These are phyloP conservation scores for Mucor velutinosus DNA, from an alignment of 371 early-diverging fungal genomes.

Conservation along the genomic window DNA sequence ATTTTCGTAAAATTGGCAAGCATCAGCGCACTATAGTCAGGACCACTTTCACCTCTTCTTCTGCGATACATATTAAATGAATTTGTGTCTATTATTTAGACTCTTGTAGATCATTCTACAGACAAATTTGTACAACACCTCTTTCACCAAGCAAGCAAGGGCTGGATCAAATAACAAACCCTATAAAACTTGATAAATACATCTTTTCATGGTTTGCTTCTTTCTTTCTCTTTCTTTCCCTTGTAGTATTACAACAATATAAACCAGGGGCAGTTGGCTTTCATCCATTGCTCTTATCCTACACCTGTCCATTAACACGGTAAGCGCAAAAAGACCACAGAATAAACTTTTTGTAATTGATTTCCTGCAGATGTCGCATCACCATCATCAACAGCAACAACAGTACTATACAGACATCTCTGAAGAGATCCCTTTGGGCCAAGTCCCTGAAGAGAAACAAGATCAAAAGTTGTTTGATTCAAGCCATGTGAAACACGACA, in stretches of 20 bases:
- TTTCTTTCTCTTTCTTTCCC: not conserved
- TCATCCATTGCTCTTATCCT: not conserved
- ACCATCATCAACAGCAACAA: not conserved
- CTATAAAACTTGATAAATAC: not conserved
- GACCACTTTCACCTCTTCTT: not conserved
- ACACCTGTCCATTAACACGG: not conserved
- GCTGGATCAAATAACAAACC: not conserved
- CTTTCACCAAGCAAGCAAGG: not conserved
- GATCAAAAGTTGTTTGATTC: not conserved
- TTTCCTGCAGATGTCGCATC: not conserved
- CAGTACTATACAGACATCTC: not conserved
- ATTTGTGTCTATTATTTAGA: not conserved
- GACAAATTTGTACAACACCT: not conserved
- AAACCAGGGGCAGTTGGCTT: not conserved
- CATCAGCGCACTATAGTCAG: not conserved
- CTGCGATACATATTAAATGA: not conserved
- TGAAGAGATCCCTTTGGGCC: not conserved
- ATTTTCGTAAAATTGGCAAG: not conserved
- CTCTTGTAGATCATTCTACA: not conserved
- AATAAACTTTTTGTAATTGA: slow-evolving; percentile 13
- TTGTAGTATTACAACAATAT: not conserved
- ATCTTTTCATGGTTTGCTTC: not conserved
- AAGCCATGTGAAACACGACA: not conserved
- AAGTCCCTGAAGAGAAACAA: not conserved
- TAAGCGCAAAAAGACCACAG: not conserved